phyloP scores from a whole-genome alignment of 1,284 basidiomycete species.

The Phenoliferia sp. region DNA sequence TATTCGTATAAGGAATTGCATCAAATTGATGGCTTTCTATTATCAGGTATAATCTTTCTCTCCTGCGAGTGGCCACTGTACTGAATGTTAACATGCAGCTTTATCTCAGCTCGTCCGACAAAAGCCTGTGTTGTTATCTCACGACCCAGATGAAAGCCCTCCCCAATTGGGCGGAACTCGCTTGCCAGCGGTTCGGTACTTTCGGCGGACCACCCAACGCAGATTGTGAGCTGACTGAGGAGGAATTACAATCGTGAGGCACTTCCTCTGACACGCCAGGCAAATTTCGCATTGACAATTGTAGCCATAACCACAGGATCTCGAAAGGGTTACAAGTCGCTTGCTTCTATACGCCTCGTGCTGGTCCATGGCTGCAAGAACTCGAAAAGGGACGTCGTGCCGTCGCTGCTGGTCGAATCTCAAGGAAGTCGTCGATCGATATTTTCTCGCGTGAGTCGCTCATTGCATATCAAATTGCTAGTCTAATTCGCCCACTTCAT shows the following conservation, averaged over 20 bases:
- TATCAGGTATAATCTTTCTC: no score
- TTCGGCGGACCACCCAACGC: background rate
- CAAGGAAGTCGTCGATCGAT: no score
- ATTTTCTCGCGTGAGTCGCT: background rate
- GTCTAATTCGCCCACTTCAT: no score
- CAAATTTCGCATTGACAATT: background rate
- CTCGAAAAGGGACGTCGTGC: background rate
- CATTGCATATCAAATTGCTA: background rate
- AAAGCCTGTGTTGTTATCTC: background rate
- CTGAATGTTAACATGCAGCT: no score
- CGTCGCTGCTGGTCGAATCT: background rate
- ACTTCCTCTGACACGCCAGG: no score
- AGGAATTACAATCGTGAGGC: background rate
- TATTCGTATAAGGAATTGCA: no score
- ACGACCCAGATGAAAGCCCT: background rate
- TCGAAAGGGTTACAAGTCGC: background rate
- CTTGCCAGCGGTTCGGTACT: background rate
- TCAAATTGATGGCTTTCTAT: no score
- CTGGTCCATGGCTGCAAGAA: background rate
- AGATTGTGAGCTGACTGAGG: background rate
- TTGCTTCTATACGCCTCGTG: background rate
- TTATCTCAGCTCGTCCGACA: background rate
- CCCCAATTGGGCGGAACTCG: background rate
- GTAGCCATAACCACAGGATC: no score
- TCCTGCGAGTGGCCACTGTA: no score